Evolutionary conservation across 2,329 filamentous ascomycete genomes (phyloP), one percentile per base, ranked within the genome.

Genomic region (Penicillium sp.): DNA sequence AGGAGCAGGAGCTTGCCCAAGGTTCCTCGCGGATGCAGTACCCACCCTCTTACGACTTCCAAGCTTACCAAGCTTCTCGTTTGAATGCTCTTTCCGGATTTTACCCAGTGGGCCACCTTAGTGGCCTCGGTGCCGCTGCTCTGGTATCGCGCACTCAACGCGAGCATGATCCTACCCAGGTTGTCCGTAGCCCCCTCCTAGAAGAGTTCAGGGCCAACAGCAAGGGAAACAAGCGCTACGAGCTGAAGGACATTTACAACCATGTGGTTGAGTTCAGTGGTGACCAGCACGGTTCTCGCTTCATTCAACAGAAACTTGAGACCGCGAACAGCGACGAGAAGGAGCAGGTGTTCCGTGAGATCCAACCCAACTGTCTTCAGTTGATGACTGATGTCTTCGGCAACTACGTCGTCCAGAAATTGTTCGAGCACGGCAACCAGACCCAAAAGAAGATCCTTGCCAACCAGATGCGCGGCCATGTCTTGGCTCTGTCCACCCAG

Each of bases 331-430:
- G 92, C 68, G 94, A 97, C 60, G 93, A 97, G 70, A 97, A 97
- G 76, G 91, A 96, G 33, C 87, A 88, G 55, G 85, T 97, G 0
- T 97, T 97, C 79, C 81, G 83, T 0, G 94, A 97, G 74, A 91
- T 99, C 45, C 84, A 90, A 66, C 85, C 87, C 0, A 94, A 99
- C 65, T 86, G 89, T 1, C 76, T 96, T 31, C 91, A 93, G 69
- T 79, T 99, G 48, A 97, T 96, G 91, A 93, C 89, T 45, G 94
- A 97, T 73, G 89, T 97, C 0, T 99, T 97, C 70, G 94, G 94
- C 53, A 99, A 99, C 74, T 99, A 97, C 70, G 94, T 99, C 36
- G 93, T 97, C 39, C 94, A 99, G 70, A 97, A 97, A 73, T 88
- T 97, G 71, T 97, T 97, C 61, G 93, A 97, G 73, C 91, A 97